Evolutionary conservation across 1,139 yeast species (phyloP).

Genomic region (Debaryomyces nepalensis): DNA sequence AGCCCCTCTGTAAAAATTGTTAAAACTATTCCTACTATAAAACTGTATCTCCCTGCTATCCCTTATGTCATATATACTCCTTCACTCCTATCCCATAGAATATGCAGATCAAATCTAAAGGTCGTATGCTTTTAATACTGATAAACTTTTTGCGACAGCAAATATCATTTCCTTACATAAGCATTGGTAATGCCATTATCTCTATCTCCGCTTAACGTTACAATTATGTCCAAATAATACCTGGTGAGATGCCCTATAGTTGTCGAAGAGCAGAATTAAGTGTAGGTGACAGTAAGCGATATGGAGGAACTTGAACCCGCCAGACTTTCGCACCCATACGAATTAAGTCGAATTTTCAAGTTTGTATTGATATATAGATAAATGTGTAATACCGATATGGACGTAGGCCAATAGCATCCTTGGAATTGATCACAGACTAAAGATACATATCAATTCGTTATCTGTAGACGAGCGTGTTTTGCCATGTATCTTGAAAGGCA

Average conservation of each 20-base stretch:
- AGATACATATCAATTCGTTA: not conserved
- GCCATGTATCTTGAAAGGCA: constrained; percentile 5
- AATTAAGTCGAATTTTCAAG: too few relatives aligned
- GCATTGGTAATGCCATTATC: not conserved
- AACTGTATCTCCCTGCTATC: not conserved
- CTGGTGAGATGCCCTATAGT: too few relatives aligned
- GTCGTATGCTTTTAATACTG: constrained; percentile 1
- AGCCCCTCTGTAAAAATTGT: not conserved
- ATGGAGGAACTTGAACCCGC: not conserved
- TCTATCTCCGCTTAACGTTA: not conserved
- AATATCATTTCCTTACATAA: constrained; percentile 7
- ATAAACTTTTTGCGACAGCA: constrained; percentile 1
- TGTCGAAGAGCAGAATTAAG: too few relatives aligned
- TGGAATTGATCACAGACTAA: not conserved
- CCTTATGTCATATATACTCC: not conserved
- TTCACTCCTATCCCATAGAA: not conserved
- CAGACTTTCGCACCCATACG: not conserved
- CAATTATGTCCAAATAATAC: not conserved
- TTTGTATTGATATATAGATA: too few relatives aligned
- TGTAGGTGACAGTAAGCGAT: too few relatives aligned
- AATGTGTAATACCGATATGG: too few relatives aligned
- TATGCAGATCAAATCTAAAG: not conserved
- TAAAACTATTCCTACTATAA: not conserved
- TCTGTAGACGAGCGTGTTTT: not conserved
- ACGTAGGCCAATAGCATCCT: too few relatives aligned